These are phyloP conservation scores for Epichloe coenophiala DNA, from an alignment of 2,329 filamentous ascomycete species.

Conservation along the genomic window DNA sequence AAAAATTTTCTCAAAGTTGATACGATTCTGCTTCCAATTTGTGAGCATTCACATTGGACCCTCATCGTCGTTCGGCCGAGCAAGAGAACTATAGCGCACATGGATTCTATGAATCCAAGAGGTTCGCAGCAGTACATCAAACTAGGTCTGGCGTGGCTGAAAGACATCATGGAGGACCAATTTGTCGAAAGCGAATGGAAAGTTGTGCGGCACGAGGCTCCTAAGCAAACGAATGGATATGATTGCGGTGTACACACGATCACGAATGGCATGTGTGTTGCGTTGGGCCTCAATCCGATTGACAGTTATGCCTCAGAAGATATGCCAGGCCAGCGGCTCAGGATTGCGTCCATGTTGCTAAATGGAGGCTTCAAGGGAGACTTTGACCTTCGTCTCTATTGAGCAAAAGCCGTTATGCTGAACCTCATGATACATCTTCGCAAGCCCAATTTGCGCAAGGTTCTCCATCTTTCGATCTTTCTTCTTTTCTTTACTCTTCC, in stretches of 20 bases:
- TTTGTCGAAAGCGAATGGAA: conserved; percentile 49
- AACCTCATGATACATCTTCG: background rate
- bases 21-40: conserved; percentile 57
- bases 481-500: background rate
- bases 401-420: background rate
- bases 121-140: conserved; percentile 27
- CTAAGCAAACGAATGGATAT: conserved; percentile 49
- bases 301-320: conserved; percentile 35
- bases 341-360: conserved; percentile 51
- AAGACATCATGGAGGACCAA: conserved; percentile 36
- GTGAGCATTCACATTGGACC: conserved; percentile 55
- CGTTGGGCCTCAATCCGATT: conserved; percentile 38
- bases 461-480: background rate
- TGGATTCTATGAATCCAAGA: conserved; percentile 47
- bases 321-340: conserved; percentile 44
- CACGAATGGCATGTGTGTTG: conserved; percentile 54
- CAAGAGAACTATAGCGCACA: conserved; percentile 48
- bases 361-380: conserved; percentile 53
- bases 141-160: conserved; percentile 40
- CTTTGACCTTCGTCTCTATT: conserved; percentile 34
- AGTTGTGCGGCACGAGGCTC: conserved; percentile 33
- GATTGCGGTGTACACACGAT: conserved; percentile 72
- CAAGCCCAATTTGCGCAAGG: background rate
- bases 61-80: conserved; percentile 52
- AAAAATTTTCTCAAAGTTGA: conserved; percentile 51